Conservation (phyloP, 169 alveolate species). For the Plasmodium blacklocki region DNA sequence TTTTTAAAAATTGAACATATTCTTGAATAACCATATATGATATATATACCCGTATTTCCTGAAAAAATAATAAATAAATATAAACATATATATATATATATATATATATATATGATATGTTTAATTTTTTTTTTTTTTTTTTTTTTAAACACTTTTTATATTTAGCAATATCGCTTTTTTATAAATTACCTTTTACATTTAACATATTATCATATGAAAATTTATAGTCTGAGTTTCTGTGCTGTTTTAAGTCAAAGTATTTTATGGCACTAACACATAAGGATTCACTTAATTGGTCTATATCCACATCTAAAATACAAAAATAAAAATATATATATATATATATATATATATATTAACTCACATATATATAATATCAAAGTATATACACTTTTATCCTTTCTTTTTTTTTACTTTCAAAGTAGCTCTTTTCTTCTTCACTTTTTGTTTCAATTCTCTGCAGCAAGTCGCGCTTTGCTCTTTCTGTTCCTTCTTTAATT, state of each 20-base stretch:
- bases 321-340: slow-evolving; percentile 2
- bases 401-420: slow-evolving; percentile 18
- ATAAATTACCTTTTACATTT: slow-evolving; percentile 95
- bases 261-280: slow-evolving; percentile 98
- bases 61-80: slow-evolving; percentile 8
- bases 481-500: slow-evolving; percentile 96
- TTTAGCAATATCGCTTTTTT: not conserved
- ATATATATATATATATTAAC: not conserved
- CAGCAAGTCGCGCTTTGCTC: slow-evolving; percentile 94
- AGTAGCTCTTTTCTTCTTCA: slow-evolving; percentile 80
- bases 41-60: slow-evolving; percentile 95
- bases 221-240: slow-evolving; percentile 94
- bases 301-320: slow-evolving; percentile 84
- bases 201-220: slow-evolving; percentile 98
- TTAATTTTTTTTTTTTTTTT: not conserved
- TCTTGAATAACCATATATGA: slow-evolving; percentile 96
- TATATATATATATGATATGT: not conserved
- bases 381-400: not conserved
- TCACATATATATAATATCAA: no score
- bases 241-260: slow-evolving; percentile 97
- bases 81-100: not conserved
- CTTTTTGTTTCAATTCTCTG: slow-evolving; percentile 84
- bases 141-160: not conserved
- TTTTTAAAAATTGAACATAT: slow-evolving; percentile 95
- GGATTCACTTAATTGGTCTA: slow-evolving; percentile 91